Conservation (phyloP, 805 yeast genomes). For the Hanseniaspora clermontiae region DNA sequence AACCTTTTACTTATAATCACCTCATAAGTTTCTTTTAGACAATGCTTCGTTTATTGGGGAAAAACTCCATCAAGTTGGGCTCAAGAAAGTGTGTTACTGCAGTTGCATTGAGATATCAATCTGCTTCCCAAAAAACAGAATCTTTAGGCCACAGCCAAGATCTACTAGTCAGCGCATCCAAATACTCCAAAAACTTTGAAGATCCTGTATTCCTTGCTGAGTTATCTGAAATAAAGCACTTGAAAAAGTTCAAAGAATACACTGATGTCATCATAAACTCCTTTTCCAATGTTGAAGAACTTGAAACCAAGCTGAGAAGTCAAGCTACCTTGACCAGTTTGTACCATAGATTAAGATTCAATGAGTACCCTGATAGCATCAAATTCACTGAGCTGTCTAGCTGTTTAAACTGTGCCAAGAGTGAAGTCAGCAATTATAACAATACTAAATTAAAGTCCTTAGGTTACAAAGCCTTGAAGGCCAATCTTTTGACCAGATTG, state of each 20-base stretch:
- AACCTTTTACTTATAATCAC: no score
- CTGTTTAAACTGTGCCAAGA: conserved; percentile 50
- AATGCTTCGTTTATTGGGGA: neutral
- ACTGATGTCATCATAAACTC: neutral
- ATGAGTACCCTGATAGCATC: neutral
- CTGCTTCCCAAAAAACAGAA: neutral
- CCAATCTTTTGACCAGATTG: conserved; percentile 24
- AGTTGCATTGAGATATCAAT: neutral
- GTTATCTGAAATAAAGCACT: neutral
- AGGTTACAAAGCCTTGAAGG: conserved; percentile 4
- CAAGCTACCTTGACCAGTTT: conserved; percentile 20
- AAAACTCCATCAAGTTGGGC: neutral
- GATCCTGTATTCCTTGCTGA: neutral
- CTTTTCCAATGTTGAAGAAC: conserved; percentile 35
- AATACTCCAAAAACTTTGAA: neutral
- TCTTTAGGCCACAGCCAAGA: neutral
- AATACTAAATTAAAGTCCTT: neutral
- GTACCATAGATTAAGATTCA: conserved; percentile 2
- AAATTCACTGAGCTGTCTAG: conserved; percentile 43
- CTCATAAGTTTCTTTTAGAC: no score
- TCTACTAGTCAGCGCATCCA: neutral
- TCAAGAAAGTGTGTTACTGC: neutral
- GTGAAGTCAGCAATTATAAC: conserved; percentile 22
- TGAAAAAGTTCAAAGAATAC: conserved; percentile 1
- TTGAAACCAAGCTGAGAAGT: conserved; percentile 34